Conservation (phyloP, 2,329 filamentous ascomycete species). For the Arthrobotrys sinensis region DNA sequence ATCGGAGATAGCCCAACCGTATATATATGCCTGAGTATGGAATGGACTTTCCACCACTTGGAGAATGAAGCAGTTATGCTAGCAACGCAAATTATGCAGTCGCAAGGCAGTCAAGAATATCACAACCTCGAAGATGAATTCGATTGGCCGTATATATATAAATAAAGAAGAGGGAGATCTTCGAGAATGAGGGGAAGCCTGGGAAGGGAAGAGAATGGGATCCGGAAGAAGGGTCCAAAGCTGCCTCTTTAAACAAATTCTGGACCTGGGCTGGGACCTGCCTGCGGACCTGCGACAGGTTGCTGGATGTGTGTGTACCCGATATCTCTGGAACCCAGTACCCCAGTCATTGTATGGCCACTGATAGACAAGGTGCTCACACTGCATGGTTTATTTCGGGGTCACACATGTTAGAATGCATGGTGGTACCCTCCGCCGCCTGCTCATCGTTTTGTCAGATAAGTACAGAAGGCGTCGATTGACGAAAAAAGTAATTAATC, state of each 20-base stretch:
- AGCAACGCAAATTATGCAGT: slow-evolving; percentile 41
- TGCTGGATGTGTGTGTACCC: slow-evolving; percentile 26
- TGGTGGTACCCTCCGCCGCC: slow-evolving; percentile 18
- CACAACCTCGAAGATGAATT: slow-evolving; percentile 34
- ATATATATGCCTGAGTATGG: slow-evolving; percentile 10
- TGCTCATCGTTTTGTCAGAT: slow-evolving; percentile 33
- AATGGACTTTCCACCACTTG: slow-evolving; percentile 21
- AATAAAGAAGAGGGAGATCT: slow-evolving; percentile 23
- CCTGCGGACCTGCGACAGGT: slow-evolving; percentile 13
- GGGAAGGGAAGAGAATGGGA: slow-evolving; percentile 14
- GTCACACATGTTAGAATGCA: slow-evolving; percentile 58
- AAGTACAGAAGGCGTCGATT: slow-evolving; percentile 20
- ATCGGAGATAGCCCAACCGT: neutral
- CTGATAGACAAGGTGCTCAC: slow-evolving; percentile 49
- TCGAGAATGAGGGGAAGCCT: slow-evolving; percentile 33
- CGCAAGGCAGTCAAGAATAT: slow-evolving; percentile 10
- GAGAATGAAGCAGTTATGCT: slow-evolving; percentile 30
- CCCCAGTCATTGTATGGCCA: slow-evolving; percentile 20
- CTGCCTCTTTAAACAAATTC: slow-evolving; percentile 61
- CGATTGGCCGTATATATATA: slow-evolving; percentile 14
- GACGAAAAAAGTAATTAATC: slow-evolving; percentile 43
- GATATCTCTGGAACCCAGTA: slow-evolving; percentile 20
- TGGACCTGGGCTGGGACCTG: slow-evolving; percentile 15
- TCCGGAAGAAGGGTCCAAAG: slow-evolving; percentile 40
- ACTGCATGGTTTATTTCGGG: slow-evolving; percentile 43